Percentiles rank a stretch among this genome's conserved stretches.
Conservation (phyloP, 1,139 yeast species). For the Candida sojae region DNA sequence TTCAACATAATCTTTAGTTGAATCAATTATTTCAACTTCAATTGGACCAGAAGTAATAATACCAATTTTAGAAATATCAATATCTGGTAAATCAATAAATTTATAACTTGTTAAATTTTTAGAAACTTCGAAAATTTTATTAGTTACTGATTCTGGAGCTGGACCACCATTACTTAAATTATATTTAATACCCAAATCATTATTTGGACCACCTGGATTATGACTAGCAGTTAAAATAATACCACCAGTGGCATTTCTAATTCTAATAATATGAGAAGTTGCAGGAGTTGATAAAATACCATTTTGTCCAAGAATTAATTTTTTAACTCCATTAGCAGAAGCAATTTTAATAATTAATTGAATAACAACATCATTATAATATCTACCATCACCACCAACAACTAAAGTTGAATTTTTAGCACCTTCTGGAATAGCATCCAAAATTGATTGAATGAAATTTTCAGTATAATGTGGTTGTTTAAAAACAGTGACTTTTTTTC, state of each 20-base stretch:
- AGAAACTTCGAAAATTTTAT: conserved; percentile 77
- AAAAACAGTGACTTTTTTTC: conserved; percentile 88
- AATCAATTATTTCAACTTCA: conserved; percentile 77
- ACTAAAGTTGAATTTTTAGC: conserved; percentile 72
- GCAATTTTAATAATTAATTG: conserved; percentile 80
- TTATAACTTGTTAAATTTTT: conserved; percentile 61
- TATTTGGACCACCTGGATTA: conserved; percentile 96
- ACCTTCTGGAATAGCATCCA: conserved; percentile 91
- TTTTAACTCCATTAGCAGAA: conserved; percentile 88
- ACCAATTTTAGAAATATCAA: conserved; percentile 68
- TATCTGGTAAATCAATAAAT: conserved; percentile 52
- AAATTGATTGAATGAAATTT: conserved; percentile 86
- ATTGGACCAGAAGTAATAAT: conserved; percentile 51
- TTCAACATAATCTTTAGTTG: conserved; percentile 74
- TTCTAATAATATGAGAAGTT: conserved; percentile 87
- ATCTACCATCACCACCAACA: conserved; percentile 97
- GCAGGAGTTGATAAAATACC: conserved; percentile 96
- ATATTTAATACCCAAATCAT: conserved; percentile 95
- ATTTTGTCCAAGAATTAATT: conserved; percentile 81
- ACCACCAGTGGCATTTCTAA: conserved; percentile 83
- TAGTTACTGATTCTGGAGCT: conserved; percentile 95
- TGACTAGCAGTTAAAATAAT: conserved; percentile 95
- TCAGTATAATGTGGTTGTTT: conserved; percentile 84
- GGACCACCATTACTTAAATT: conserved; percentile 97
- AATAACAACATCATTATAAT: conserved; percentile 79